These are phyloP conservation scores for Massariosphaeria phaeospora DNA, from an alignment of 495 filamentous ascomycete genomes.

Conservation along the genomic window DNA sequence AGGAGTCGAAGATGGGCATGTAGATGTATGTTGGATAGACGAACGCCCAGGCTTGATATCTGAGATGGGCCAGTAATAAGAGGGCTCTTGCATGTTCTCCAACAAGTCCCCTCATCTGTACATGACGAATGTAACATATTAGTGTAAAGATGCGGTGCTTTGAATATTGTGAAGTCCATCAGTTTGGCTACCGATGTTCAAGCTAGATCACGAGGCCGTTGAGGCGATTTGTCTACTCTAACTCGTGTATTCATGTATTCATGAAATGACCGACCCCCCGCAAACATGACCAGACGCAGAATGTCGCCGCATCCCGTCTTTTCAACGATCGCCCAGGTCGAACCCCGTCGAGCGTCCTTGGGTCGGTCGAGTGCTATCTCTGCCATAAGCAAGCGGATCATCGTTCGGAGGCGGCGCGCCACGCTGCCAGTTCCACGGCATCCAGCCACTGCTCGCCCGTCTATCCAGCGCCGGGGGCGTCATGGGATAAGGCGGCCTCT, in stretches of 20 bases:
- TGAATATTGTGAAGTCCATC: too few species aligned
- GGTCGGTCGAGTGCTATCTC: not conserved
- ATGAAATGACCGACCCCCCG: too few species aligned
- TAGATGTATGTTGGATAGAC: not conserved
- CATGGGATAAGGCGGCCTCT: conserved; percentile 18
- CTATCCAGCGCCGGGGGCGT: conserved; percentile 43
- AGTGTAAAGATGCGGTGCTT: too few species aligned
- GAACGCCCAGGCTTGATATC: not conserved
- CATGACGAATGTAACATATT: too few species aligned
- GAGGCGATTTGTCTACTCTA: too few species aligned
- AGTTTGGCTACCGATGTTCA: too few species aligned
- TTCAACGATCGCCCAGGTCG: conserved; percentile 20
- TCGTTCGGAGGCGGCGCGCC: conserved; percentile 5
- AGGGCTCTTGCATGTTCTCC: too few species aligned
- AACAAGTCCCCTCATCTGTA: too few species aligned
- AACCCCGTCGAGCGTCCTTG: conserved; percentile 23
- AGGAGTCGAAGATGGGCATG: conserved; percentile 47
- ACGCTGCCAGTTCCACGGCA: conserved; percentile 55
- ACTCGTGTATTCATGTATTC: too few species aligned
- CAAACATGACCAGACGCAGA: not conserved
- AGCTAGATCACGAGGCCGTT: too few species aligned
- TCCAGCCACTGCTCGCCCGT: conserved; percentile 49
- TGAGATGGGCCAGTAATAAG: too few species aligned
- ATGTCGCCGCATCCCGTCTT: not conserved
- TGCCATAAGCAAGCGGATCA: conserved; percentile 26